Base-by-base conservation (phyloP, 371 early-diverging fungal genomes). In the Mycotypha africana region DNA sequence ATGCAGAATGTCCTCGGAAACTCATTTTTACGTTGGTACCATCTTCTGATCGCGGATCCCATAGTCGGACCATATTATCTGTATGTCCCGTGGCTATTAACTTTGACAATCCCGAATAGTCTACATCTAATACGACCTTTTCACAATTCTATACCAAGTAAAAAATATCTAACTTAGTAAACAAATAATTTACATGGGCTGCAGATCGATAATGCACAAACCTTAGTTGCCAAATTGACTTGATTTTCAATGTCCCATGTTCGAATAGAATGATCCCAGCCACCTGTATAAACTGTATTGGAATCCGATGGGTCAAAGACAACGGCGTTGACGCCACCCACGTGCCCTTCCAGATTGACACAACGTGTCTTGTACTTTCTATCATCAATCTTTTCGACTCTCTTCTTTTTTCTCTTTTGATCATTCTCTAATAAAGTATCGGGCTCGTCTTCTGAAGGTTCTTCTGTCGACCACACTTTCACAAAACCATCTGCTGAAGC, bases 251-350 rank as follows among this genome's bases (percentile, higher is more conserved):
- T 60, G 58, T 96, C 92, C 96, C 97, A 97, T 5, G 79, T 64
- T 40, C 95, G 78, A 31, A 95, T 79, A 28, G 93, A 84, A 58
- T 95, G 95, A 71, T 97, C 97, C 86, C 86, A 88, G 43, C 95
- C 93, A 62, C 89, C 94, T 34, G 85, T 81, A 65, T 81, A 94
- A 44, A 93, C 64, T 47, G 65, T 69, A 40, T 78, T 72, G 37
- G 70, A 51, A 20, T 74, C 59, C 16, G 50, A 49, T n/a, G n/a
- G 24, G 65, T 79, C 75, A 62, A 86, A 88, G 21, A 54, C 53
- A 5, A 92, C 80, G n/a, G 86, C 57, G 16, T 85, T 84, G 2
- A 92, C 90, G 21, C 82, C 82, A 2, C 91, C 94, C 15, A 80
- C 77, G 58, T 95, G 96, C 9, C 89, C 93, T n/a, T 75, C 74